Conservation (phyloP, 2,329 filamentous ascomycete genomes). For the Torrubiella hemipterigena region DNA sequence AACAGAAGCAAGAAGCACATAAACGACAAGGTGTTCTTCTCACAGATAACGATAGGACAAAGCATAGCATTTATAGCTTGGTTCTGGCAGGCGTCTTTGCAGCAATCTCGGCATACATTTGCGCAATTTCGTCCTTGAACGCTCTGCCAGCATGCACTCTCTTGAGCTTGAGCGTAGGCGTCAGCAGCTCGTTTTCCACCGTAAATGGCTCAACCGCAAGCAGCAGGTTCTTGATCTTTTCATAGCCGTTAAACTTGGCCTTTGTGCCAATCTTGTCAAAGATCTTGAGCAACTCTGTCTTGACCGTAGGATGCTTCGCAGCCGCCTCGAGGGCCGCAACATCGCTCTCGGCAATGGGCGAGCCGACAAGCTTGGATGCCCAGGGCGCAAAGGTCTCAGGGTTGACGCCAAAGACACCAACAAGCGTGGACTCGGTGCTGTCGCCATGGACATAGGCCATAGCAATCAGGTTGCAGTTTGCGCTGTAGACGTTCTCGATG, state of each 20-base stretch:
- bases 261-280: constrained; percentile 68
- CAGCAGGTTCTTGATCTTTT: constrained; percentile 63
- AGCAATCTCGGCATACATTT: constrained; percentile 47
- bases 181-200: constrained; percentile 82
- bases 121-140: constrained; percentile 39
- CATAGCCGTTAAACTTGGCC: constrained; percentile 86
- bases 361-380: constrained; percentile 64
- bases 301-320: constrained; percentile 56
- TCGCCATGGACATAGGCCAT: constrained; percentile 90
- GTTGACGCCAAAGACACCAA: constrained; percentile 80
- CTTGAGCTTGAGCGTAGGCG: constrained; percentile 63
- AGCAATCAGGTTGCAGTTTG: constrained; percentile 64
- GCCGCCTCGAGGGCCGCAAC: constrained; percentile 54
- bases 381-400: constrained; percentile 73
- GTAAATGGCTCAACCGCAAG: constrained; percentile 83
- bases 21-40: too few relatives aligned
- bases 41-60: too few relatives aligned
- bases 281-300: constrained; percentile 63
- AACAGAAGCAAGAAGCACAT: too few relatives aligned
- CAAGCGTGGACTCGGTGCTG: constrained; percentile 65
- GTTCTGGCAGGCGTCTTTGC: too few relatives aligned
- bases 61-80: too few relatives aligned
- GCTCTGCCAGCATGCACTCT: constrained; percentile 41
- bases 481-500: constrained; percentile 88
- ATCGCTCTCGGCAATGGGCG: constrained; percentile 52